Evolutionary conservation across 2,329 filamentous ascomycete genomes (phyloP).

Genomic region (Xylaria sp.): DNA sequence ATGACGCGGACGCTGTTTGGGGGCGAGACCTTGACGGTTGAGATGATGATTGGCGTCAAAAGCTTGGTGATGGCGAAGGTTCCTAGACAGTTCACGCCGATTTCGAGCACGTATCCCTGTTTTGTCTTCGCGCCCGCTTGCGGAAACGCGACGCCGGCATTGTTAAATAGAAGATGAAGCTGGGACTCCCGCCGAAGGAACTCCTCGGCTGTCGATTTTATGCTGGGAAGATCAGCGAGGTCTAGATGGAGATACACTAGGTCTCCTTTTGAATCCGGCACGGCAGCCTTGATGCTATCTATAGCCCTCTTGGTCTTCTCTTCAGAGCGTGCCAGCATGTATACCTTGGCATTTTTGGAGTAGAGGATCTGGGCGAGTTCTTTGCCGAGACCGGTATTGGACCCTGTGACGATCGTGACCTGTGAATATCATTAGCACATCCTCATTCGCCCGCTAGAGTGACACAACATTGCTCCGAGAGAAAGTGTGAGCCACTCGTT

Average conservation of each 20-base stretch:
- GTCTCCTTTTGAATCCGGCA: conserved; percentile 24
- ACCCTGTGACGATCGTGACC: conserved; percentile 50
- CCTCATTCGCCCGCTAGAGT: neutral
- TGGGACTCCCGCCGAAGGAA: conserved; percentile 61
- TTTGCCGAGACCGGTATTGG: conserved; percentile 45
- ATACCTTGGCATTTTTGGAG: conserved; percentile 53
- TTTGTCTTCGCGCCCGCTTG: conserved; percentile 38
- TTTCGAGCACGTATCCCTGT: conserved; percentile 37
- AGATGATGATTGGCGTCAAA: conserved; percentile 26
- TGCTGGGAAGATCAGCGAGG: conserved; percentile 33
- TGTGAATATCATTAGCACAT: conserved; percentile 9
- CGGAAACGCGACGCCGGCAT: conserved; percentile 58
- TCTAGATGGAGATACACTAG: conserved; percentile 37
- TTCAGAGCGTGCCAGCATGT: conserved; percentile 50
- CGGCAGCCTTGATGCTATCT: conserved; percentile 18
- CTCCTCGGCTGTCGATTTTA: conserved; percentile 53
- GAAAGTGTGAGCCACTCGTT: neutral
- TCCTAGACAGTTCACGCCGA: conserved; percentile 34
- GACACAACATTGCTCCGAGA: neutral
- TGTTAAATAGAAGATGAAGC: conserved; percentile 56
- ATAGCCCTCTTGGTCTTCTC: conserved; percentile 24
- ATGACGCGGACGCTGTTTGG: conserved; percentile 28
- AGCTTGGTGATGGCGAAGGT: conserved; percentile 33
- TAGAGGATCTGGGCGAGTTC: conserved; percentile 57
- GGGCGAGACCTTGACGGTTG: conserved; percentile 20